A percentile compares a stretch with the other conserved stretches of the same genome.
These are phyloP conservation scores for Xylariaceae sp. DNA, from an alignment of 2,329 filamentous ascomycete species.

Conservation along the genomic window DNA sequence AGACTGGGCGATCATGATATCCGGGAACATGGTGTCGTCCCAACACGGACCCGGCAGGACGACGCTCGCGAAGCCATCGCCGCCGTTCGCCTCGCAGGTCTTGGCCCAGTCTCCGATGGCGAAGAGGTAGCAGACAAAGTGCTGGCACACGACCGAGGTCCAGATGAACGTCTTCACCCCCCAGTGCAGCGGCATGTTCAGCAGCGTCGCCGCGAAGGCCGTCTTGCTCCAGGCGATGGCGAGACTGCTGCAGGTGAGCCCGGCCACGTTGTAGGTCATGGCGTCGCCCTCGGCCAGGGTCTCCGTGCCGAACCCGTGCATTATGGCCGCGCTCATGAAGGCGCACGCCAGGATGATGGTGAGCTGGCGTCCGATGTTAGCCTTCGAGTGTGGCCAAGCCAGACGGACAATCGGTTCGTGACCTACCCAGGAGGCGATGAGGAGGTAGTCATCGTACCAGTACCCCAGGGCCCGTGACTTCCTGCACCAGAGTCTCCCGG, in stretches of 20 bases:
- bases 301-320: background rate
- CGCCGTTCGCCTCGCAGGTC: background rate
- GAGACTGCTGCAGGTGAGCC: background rate
- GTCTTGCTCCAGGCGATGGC: slow-evolving; percentile 6
- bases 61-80: background rate
- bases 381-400: background rate
- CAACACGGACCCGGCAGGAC: slow-evolving; percentile 2
- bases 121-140: slow-evolving; percentile 1
- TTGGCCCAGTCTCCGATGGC: slow-evolving; percentile 4
- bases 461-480: slow-evolving; percentile 1
- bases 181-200: slow-evolving; percentile 1
- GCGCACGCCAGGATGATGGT: background rate
- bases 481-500: slow-evolving; percentile 1
- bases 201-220: slow-evolving; percentile 5
- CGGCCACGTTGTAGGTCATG: background rate
- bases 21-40: background rate
- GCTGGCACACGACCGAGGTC: background rate
- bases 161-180: background rate
- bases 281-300: background rate
- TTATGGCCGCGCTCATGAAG: slow-evolving; percentile 1
- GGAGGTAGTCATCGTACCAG: slow-evolving; percentile 5
- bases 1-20: slow-evolving; percentile 1
- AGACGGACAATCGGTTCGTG: background rate
- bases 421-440: slow-evolving; percentile 4
- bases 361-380: background rate